phyloP scores from a whole-genome alignment of 2,329 filamentous ascomycete species.

The Fusarium anthophilum region DNA sequence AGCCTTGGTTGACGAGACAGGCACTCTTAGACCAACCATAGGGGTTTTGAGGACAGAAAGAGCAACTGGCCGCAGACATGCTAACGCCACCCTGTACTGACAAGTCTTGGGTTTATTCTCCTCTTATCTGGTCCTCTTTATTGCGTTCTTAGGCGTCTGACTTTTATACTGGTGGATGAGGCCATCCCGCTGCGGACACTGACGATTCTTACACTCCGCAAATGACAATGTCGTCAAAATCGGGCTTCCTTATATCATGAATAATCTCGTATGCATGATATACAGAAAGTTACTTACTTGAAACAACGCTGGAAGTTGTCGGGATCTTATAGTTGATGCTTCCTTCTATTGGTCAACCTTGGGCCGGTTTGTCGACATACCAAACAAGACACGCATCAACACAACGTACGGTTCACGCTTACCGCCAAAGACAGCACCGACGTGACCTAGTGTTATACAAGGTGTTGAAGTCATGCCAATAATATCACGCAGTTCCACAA shows the following conservation, averaged over 20 bases:
- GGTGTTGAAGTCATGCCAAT: background rate
- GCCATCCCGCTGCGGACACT: background rate
- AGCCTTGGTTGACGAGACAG: too few species aligned
- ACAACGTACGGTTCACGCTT: too few species aligned
- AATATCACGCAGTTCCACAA: background rate
- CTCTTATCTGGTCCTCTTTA: rapidly evolving
- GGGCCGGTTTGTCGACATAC: too few species aligned
- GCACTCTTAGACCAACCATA: too few species aligned
- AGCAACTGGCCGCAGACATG: too few species aligned
- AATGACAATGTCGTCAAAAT: background rate
- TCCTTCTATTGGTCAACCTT: background rate
- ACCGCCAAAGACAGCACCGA: too few species aligned
- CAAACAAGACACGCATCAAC: too few species aligned
- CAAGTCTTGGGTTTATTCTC: rapidly evolving
- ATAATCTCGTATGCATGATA: too few species aligned
- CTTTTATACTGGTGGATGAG: background rate
- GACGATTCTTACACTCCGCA: background rate
- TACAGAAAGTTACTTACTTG: too few species aligned
- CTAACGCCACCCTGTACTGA: rapidly evolving
- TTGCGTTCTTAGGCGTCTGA: background rate
- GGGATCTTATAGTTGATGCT: background rate
- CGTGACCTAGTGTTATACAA: too few species aligned
- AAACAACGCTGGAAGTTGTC: background rate
- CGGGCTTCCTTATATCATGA: background rate
- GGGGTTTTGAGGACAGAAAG: too few species aligned